Percentiles rank a stretch among this genome's conserved stretches.
These are phyloP conservation scores for Magnolia kwangsiensis DNA, from an alignment of 164 flowering plant species.

Conservation along the genomic window DNA sequence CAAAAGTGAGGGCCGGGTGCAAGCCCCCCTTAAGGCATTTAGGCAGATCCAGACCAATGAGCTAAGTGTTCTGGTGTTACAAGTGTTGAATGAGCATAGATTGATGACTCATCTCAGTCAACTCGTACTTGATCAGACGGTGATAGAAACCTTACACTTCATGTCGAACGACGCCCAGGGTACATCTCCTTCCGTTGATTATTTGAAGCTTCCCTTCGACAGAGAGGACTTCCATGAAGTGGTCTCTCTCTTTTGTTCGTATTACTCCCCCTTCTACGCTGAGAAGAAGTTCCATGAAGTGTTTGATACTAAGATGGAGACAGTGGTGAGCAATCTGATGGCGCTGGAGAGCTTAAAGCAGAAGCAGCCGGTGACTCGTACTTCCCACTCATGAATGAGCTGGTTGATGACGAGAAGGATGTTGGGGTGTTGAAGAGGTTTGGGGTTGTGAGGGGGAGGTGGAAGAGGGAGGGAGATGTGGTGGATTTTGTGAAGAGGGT, in stretches of 20 bases:
- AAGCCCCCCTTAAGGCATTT: no score
- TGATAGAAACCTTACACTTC: not conserved
- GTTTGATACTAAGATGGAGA: conserved; percentile 9
- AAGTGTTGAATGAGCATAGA: no score
- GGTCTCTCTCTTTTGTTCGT: conserved; percentile 3
- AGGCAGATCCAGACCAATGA: no score
- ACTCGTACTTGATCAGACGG: not conserved
- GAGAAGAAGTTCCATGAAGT: not conserved
- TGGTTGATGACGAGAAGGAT: conserved; percentile 10
- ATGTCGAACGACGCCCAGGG: not conserved
- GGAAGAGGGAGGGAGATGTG: conserved; percentile 8
- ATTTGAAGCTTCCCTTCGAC: not conserved
- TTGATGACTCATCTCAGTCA: not conserved
- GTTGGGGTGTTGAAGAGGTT: conserved; percentile 6
- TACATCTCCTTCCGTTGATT: not conserved
- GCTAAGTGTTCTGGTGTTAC: no score
- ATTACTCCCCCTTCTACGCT: conserved; percentile 13
- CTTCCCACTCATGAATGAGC: conserved; percentile 13
- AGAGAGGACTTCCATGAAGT: not conserved
- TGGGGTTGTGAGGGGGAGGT: conserved; percentile 6
- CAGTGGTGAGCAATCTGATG: conserved; percentile 6
- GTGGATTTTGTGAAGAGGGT: conserved; percentile 8
- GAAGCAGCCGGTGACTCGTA: conserved; percentile 1
- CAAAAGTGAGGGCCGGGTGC: no score
- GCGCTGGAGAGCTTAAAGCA: conserved; percentile 2